These are phyloP conservation scores for Aspergillus brunneoviolaceus DNA, from an alignment of 2,329 filamentous ascomycete genomes.

Conservation along the genomic window DNA sequence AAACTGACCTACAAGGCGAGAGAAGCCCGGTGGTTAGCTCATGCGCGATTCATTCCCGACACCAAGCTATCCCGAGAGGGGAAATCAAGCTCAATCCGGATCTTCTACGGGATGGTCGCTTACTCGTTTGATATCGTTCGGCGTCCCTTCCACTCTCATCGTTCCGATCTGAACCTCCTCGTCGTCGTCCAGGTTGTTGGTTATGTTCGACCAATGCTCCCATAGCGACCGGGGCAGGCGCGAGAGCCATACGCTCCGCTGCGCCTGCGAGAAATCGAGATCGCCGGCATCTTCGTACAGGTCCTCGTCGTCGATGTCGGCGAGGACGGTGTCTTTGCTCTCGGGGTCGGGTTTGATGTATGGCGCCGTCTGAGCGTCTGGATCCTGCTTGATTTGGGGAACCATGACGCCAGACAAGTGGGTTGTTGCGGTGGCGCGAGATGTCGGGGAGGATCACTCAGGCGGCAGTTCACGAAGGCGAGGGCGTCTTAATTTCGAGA, in stretches of 20 bases:
- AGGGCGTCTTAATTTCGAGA: neutral
- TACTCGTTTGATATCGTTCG: conserved; percentile 53
- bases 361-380: conserved; percentile 33
- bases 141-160: conserved; percentile 59
- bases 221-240: conserved; percentile 78
- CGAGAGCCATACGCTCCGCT: conserved; percentile 64
- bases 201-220: conserved; percentile 70
- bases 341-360: conserved; percentile 46
- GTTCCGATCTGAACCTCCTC: conserved; percentile 80
- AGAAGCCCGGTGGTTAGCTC: conserved; percentile 9
- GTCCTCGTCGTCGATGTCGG: conserved; percentile 59
- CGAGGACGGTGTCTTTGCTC: conserved; percentile 35
- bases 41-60: neutral
- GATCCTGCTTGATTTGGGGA: conserved; percentile 43
- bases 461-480: neutral
- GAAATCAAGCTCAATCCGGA: neutral
- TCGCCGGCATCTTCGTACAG: conserved; percentile 68
- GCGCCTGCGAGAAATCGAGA: conserved; percentile 55
- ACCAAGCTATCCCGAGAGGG: too few species aligned
- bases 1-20: conserved; percentile 60
- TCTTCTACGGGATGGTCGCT: neutral
- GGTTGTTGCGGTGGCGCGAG: neutral
- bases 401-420: conserved; percentile 25
- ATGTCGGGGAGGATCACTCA: neutral
- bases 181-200: conserved; percentile 59